Conservation (phyloP, 345 rosid genomes). For the Fremontodendron californicum region DNA sequence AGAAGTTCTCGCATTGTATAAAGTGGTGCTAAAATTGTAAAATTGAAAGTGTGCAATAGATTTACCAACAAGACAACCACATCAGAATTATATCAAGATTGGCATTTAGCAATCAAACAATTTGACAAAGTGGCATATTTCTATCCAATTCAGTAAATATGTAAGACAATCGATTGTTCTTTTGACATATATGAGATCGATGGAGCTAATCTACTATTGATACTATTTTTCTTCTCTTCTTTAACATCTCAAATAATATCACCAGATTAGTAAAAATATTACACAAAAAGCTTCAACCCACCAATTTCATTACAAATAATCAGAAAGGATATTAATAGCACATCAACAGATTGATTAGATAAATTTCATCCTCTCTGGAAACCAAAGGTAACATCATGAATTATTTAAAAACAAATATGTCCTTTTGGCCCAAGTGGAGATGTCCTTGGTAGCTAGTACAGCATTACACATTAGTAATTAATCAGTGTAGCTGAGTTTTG, state of each 20-base stretch:
- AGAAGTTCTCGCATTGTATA: background rate
- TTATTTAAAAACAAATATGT: background rate
- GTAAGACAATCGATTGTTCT: background rate
- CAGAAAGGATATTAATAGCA: background rate
- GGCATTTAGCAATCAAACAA: background rate
- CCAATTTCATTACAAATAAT: background rate
- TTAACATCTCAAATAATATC: background rate
- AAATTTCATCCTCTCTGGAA: background rate
- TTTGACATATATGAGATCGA: background rate
- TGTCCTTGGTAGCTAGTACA: background rate
- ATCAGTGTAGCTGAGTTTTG: background rate
- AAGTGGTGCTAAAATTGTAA: background rate
- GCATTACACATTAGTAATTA: background rate
- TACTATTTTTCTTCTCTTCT: background rate
- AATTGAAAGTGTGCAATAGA: background rate
- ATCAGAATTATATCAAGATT: background rate
- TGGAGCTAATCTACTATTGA: background rate
- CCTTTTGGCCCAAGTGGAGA: background rate
- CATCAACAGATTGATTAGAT: background rate
- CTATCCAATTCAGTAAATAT: background rate
- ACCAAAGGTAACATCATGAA: background rate
- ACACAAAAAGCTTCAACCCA: background rate
- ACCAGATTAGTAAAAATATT: background rate
- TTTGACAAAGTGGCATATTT: background rate
- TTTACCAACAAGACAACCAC: background rate